Base-by-base conservation (phyloP, 345 rosid genomes). In the Geranium brycei region DNA sequence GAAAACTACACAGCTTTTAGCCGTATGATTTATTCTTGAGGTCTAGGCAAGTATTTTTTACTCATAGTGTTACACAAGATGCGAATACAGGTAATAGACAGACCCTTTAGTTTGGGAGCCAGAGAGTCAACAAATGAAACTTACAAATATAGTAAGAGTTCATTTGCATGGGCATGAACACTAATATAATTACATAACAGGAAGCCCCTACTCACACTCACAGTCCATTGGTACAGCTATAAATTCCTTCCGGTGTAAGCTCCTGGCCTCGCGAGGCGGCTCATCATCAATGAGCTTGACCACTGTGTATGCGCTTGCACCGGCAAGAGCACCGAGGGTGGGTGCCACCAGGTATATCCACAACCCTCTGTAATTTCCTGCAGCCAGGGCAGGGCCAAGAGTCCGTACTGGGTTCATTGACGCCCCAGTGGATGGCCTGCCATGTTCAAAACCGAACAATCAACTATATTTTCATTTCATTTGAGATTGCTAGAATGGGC, bases 301-400 rank as follows among this genome's bases (percentile, higher is more conserved):
- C 14, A 68, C 61, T 0, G 96, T 80, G 82, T 93, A 90, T 11
- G 81, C 78, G 28, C 78, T 91, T 0, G 96, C 91, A 51, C 99
- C 99, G 0, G 79, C 71, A 23, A 93, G 31, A 7, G 91, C 97
- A 17, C 99, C 99, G 0, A 93, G 89, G 19, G 89, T 89, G 1
- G 99, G 96, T 14, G 97, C 99, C 63, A 93, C 38, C 19, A 93
- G 72, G 72, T 87, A 93, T 28, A 93, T 60, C 99, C 99, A 93
- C 10, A 90, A 31, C 56, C 80, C 73, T 56, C 68, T 75, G 68
- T 86, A 93, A 70, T 86, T 88, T 74, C 97, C 99, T 65, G 97
- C 83, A 4, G 97, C 99, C 57, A 93, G 81, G 0, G 99, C 99
- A 0, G 99, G 99, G 30, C 99, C 99, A 23, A 93, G 65, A 8